Conservation (phyloP, 2,329 filamentous ascomycete genomes). For the Aaosphaeria arxii region DNA sequence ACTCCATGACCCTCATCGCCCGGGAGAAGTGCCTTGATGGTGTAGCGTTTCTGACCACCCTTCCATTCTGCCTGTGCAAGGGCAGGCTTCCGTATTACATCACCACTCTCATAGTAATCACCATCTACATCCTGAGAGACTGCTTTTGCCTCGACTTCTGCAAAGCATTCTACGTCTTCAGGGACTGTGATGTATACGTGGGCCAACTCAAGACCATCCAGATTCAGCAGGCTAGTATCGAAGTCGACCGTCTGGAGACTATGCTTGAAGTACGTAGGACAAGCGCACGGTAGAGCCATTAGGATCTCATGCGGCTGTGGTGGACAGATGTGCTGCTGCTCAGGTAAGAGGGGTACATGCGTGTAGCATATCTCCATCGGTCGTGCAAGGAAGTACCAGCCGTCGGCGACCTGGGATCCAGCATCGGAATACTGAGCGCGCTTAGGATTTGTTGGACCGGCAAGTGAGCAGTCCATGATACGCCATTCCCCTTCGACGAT, state of each 20-base stretch:
- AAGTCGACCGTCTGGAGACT: constrained; percentile 79
- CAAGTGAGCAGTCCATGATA: constrained; percentile 90
- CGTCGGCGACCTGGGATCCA: constrained; percentile 68
- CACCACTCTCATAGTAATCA: constrained; percentile 89
- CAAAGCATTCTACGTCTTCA: constrained; percentile 83
- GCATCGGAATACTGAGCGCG: constrained; percentile 73
- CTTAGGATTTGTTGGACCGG: constrained; percentile 84
- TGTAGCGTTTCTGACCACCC: constrained; percentile 82
- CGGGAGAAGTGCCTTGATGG: constrained; percentile 86
- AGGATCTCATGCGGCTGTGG: constrained; percentile 82
- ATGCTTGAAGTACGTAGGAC: constrained; percentile 84
- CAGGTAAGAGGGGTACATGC: constrained; percentile 81
- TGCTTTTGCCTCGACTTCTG: constrained; percentile 83
- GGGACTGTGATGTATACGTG: constrained; percentile 88
- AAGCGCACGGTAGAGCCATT: constrained; percentile 80
- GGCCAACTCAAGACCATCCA: constrained; percentile 91
- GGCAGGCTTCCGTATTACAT: constrained; percentile 79
- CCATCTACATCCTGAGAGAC: constrained; percentile 83
- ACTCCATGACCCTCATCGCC: constrained; percentile 86
- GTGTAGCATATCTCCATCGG: constrained; percentile 93
- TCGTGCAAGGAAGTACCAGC: constrained; percentile 89
- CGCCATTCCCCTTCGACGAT: constrained; percentile 94
- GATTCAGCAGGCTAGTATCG: constrained; percentile 78
- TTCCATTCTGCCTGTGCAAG: constrained; percentile 92
- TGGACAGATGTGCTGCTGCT: constrained; percentile 91